These are phyloP conservation scores for Nitzschia sp. DNA, from an alignment of 108 stramenopile genomes.

Conservation along the genomic window DNA sequence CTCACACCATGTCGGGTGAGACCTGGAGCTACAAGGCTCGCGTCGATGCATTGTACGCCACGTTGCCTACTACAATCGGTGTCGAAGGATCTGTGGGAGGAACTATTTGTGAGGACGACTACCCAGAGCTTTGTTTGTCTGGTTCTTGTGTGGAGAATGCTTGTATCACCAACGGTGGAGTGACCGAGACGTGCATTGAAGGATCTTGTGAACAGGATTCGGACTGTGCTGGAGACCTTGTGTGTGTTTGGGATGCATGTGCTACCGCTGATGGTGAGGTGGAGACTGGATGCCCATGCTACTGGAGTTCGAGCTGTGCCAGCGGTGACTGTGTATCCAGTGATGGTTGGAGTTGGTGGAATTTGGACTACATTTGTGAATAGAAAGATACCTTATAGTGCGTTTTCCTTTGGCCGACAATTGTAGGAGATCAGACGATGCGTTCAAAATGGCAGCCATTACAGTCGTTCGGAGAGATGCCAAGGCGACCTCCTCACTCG, in stretches of 20 bases:
- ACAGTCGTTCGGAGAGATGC: no score
- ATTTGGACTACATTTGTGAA: no score
- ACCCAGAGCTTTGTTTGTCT: background rate
- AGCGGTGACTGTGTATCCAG: background rate
- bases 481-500: no score
- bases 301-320: background rate
- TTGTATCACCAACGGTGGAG: background rate
- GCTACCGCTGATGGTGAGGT: background rate
- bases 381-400: no score
- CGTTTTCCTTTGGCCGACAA: no score
- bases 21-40: constrained; percentile 5
- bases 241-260: constrained; percentile 1
- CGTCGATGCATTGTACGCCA: background rate
- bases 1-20: constrained; percentile 8
- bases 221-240: constrained; percentile 8
- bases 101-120: background rate
- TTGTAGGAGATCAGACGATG: no score
- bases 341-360: background rate
- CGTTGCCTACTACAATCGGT: background rate
- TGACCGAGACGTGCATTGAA: background rate
- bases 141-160: background rate
- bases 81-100: background rate
- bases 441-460: no score
- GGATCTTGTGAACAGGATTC: constrained; percentile 10
- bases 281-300: background rate